Evolutionary conservation across 352 stramenopile genomes (phyloP).

Genomic region (Globisporangium polare): DNA sequence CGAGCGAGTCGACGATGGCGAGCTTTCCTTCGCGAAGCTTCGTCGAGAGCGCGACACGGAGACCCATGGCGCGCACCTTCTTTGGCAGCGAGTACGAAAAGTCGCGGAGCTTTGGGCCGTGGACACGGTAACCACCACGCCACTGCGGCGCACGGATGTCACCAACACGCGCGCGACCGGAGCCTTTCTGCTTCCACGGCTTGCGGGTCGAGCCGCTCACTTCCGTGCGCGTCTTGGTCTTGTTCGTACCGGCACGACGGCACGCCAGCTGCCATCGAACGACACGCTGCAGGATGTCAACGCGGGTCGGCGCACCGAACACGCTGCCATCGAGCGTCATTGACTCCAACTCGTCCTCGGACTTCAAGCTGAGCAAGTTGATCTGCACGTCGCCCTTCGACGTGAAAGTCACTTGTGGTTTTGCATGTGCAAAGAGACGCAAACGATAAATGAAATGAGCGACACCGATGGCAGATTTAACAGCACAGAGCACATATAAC

Average conservation of each 20-base stretch:
- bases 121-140: constrained; percentile 80
- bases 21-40: constrained; percentile 88
- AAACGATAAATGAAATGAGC: background rate
- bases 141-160: constrained; percentile 84
- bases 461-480: background rate
- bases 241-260: constrained; percentile 82
- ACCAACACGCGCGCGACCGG: constrained; percentile 79
- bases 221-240: constrained; percentile 87
- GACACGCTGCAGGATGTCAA: constrained; percentile 87
- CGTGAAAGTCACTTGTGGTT: constrained; percentile 43
- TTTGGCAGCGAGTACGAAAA: constrained; percentile 86
- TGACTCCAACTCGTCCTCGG: constrained; percentile 33
- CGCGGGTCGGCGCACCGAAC: constrained; percentile 70
- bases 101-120: constrained; percentile 81
- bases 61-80: constrained; percentile 85
- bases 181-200: constrained; percentile 88
- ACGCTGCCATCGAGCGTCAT: constrained; percentile 68
- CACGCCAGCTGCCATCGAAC: constrained; percentile 86
- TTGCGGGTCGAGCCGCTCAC: constrained; percentile 86
- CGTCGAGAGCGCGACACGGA: constrained; percentile 81
- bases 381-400: constrained; percentile 57
- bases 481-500: too few relatives aligned
- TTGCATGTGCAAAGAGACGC: background rate
- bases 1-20: constrained; percentile 71
- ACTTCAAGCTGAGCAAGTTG: constrained; percentile 58